Conservation (phyloP, 495 filamentous ascomycete genomes). For the Mycothermus thermophilus region DNA sequence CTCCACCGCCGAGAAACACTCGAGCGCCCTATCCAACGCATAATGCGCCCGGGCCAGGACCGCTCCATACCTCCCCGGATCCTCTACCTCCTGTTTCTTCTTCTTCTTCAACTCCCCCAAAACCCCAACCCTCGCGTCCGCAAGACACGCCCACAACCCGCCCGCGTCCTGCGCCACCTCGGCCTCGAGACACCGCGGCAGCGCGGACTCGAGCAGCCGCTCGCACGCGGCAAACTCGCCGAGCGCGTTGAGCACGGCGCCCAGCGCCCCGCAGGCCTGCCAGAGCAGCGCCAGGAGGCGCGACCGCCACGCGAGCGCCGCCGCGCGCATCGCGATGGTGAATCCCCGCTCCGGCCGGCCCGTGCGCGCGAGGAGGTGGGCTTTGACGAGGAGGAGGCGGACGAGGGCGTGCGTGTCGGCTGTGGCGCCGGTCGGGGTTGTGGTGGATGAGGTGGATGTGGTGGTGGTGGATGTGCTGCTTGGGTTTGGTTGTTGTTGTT, state of each 20-base stretch:
- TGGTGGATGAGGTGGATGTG: no score
- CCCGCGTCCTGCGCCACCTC: slow-evolving; percentile 52
- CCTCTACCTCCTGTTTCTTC: slow-evolving; percentile 2
- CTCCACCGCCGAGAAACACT: slow-evolving; percentile 57
- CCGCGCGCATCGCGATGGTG: slow-evolving; percentile 66
- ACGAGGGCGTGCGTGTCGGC: slow-evolving; percentile 68
- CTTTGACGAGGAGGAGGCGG: slow-evolving; percentile 63
- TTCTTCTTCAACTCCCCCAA: slow-evolving; percentile 39
- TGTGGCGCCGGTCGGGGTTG: no score
- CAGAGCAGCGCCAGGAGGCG: slow-evolving; percentile 61
- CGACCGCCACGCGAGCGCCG: slow-evolving; percentile 58
- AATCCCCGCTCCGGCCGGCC: slow-evolving; percentile 72
- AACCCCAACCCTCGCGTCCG: slow-evolving; percentile 72
- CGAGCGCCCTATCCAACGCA: slow-evolving; percentile 49
- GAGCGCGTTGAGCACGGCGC: slow-evolving; percentile 53
- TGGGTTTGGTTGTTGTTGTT: no score
- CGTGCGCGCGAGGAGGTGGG: slow-evolving; percentile 51
- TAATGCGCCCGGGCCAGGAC: no score
- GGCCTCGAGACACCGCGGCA: slow-evolving; percentile 73
- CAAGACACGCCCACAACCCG: slow-evolving; percentile 58
- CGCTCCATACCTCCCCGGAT: slow-evolving; percentile 7
- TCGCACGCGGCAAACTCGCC: slow-evolving; percentile 61
- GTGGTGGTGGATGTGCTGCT: no score
- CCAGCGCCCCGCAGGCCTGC: slow-evolving; percentile 57
- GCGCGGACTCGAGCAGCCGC: slow-evolving; percentile 52